Conservation (phyloP, 345 rosid species). For the Clarkia xantiana region DNA sequence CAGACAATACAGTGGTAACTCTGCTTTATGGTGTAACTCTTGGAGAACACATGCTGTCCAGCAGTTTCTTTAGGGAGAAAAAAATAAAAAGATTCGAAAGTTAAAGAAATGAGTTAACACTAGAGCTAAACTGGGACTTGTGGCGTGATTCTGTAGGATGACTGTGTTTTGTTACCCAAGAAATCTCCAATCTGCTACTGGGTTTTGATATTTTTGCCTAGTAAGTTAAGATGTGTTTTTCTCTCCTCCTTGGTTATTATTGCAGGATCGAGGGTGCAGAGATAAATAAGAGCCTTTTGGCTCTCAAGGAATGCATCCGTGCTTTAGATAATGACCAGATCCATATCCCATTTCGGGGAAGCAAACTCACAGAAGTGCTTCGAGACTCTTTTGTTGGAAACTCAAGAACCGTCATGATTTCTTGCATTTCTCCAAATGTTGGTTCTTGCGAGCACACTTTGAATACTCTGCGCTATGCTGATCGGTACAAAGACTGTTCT, state of each 20-base stretch:
- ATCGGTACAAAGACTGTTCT: slow-evolving; percentile 35
- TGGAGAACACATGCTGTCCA: too few species aligned
- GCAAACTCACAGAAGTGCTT: slow-evolving; percentile 94
- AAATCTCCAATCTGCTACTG: too few species aligned
- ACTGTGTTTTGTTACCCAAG: too few species aligned
- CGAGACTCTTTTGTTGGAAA: slow-evolving; percentile 95
- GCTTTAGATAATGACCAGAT: slow-evolving; percentile 92
- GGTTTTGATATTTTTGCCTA: background rate
- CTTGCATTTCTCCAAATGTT: slow-evolving; percentile 93
- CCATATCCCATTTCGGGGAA: slow-evolving; percentile 92
- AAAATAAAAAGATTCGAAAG: too few species aligned
- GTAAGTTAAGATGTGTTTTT: background rate
- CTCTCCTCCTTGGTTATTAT: slow-evolving; percentile 6
- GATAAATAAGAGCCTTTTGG: slow-evolving; percentile 88
- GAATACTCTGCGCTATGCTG: slow-evolving; percentile 92
- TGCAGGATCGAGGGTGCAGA: slow-evolving; percentile 89
- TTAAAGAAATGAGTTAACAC: too few species aligned
- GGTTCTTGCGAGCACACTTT: slow-evolving; percentile 94
- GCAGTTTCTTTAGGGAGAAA: too few species aligned
- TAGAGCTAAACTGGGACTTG: too few species aligned
- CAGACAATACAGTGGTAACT: background rate
- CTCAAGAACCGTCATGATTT: slow-evolving; percentile 90
- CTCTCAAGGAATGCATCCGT: slow-evolving; percentile 96
- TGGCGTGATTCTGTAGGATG: too few species aligned
- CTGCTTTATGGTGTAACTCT: too few species aligned